Conservation (phyloP, 768 basidiomycete genomes). For the Trametes punicea region DNA sequence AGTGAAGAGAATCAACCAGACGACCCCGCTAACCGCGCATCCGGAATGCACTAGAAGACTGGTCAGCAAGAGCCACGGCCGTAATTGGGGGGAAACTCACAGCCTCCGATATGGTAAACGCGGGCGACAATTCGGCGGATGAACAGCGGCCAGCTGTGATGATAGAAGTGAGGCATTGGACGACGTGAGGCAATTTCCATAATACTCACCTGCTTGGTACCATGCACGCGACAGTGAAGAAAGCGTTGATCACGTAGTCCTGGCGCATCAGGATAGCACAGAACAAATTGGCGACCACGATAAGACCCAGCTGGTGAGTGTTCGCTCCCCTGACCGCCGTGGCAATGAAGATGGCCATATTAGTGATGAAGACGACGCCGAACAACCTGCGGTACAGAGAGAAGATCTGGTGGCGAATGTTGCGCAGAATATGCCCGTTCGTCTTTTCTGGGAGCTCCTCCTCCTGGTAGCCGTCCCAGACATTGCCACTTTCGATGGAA, state of each 20-base stretch:
- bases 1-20: constrained; percentile 52
- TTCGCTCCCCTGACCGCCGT: constrained; percentile 26
- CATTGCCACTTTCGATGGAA: constrained; percentile 23
- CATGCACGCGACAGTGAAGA: constrained; percentile 50
- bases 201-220: constrained; percentile 45
- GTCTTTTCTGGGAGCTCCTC: constrained; percentile 49
- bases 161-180: constrained; percentile 24
- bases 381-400: constrained; percentile 55
- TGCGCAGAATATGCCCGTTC: constrained; percentile 45
- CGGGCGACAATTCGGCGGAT: constrained; percentile 52
- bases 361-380: constrained; percentile 48
- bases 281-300: constrained; percentile 43
- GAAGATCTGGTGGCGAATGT: constrained; percentile 54
- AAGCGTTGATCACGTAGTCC: constrained; percentile 57
- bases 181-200: not conserved
- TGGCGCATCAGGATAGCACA: constrained; percentile 42
- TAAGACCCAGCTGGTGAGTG: constrained; percentile 33
- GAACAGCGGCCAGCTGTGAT: constrained; percentile 51
- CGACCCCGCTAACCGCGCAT: constrained; percentile 49
- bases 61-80: constrained; percentile 35
- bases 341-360: constrained; percentile 47
- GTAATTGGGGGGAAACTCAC: constrained; percentile 22
- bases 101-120: constrained; percentile 57
- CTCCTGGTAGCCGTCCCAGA: constrained; percentile 53
- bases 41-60: constrained; percentile 45